Evolutionary conservation across 1,284 basidiomycete genomes (phyloP).

Genomic region (Marasmius oreades): DNA sequence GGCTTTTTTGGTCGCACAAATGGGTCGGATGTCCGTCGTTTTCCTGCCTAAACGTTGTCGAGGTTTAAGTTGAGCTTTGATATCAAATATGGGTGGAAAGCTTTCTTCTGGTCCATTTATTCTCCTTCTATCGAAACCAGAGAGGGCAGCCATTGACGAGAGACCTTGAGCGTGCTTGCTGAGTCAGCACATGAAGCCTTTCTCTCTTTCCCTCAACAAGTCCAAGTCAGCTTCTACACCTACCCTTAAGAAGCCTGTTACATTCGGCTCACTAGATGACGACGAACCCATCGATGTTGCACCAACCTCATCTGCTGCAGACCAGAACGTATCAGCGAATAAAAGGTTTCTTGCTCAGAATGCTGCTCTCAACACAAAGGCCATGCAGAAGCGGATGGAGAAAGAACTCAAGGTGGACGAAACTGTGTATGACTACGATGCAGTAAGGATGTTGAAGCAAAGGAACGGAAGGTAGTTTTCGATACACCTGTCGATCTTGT

Average conservation of each 20-base stretch:
- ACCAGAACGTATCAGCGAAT: slow-evolving; percentile 40
- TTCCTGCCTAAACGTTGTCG: slow-evolving; percentile 46
- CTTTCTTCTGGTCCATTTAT: slow-evolving; percentile 88
- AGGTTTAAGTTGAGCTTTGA: slow-evolving; percentile 20
- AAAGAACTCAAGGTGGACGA: slow-evolving; percentile 78
- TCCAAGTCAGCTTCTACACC: slow-evolving; percentile 48
- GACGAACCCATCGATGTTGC: slow-evolving; percentile 55
- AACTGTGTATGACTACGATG: slow-evolving; percentile 94
- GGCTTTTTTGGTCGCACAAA: slow-evolving; percentile 58
- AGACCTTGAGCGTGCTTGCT: neutral
- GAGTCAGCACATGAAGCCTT: slow-evolving; percentile 51
- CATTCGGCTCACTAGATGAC: slow-evolving; percentile 60
- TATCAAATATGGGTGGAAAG: slow-evolving; percentile 58
- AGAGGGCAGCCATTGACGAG: slow-evolving; percentile 29
- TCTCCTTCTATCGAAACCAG: slow-evolving; percentile 77
- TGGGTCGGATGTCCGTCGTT: slow-evolving; percentile 70
- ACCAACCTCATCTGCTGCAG: slow-evolving; percentile 33
- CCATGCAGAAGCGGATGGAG: slow-evolving; percentile 63
- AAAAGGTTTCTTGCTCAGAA: slow-evolving; percentile 56
- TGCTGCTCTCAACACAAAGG: slow-evolving; percentile 49
- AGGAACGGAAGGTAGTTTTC: slow-evolving; percentile 66
- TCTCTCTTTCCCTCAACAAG: slow-evolving; percentile 75
- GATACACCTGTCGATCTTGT: neutral
- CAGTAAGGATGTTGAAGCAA: slow-evolving; percentile 78
- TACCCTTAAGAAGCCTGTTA: slow-evolving; percentile 56